Conservation (phyloP, 805 yeast species). For the Candida dendrica region DNA sequence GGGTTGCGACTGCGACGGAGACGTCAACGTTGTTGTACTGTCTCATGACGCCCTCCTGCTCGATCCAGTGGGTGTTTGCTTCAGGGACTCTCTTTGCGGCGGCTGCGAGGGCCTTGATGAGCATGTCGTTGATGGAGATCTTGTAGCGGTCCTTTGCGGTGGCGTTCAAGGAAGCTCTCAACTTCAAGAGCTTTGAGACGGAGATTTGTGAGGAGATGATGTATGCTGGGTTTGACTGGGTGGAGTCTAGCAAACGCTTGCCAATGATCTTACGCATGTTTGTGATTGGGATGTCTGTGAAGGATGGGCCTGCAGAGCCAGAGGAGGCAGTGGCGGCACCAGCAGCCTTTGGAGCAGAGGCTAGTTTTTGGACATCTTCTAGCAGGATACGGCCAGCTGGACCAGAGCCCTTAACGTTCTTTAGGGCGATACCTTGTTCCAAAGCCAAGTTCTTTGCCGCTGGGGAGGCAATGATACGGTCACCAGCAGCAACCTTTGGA, state of each 20-base stretch:
- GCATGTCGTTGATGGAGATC: constrained; percentile 88
- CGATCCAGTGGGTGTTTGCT: constrained; percentile 92
- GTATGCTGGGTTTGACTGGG: constrained; percentile 84
- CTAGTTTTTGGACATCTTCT: constrained; percentile 73
- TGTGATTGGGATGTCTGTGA: constrained; percentile 78
- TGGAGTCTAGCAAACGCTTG: constrained; percentile 77
- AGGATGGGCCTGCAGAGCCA: constrained; percentile 49
- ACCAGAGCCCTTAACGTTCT: constrained; percentile 84
- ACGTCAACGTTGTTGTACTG: constrained; percentile 89
- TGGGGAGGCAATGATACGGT: constrained; percentile 89
- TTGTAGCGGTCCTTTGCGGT: constrained; percentile 80
- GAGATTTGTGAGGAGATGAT: constrained; percentile 83
- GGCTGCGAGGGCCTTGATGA: constrained; percentile 88
- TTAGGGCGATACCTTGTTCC: constrained; percentile 84
- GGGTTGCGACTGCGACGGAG: constrained; percentile 97
- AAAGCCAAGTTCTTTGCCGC: constrained; percentile 88
- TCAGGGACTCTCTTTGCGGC: constrained; percentile 90
- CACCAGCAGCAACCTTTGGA: constrained; percentile 35
- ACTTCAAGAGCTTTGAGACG: constrained; percentile 83
- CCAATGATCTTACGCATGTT: constrained; percentile 94
- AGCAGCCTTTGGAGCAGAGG: constrained; percentile 26
- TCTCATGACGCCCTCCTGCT: constrained; percentile 82
- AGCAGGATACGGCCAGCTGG: constrained; percentile 93
- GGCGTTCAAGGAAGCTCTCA: constrained; percentile 84
- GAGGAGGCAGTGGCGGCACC: constrained; percentile 38